phyloP scores from a whole-genome alignment of 495 filamentous ascomycete genomes.

The Hyaloscypha hepaticicola region DNA sequence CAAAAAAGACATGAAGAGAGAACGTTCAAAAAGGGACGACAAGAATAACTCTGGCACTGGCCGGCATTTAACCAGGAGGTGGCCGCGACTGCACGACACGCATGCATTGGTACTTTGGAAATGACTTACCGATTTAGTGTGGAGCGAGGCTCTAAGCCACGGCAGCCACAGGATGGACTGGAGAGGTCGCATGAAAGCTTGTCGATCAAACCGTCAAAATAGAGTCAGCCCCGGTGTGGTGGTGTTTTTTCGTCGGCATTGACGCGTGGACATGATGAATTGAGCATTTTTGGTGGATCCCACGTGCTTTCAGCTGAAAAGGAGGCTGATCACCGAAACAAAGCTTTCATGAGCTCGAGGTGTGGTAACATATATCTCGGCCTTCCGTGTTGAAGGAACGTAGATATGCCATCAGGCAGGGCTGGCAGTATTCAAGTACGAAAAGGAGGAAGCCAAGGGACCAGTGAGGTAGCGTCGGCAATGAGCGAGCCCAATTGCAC shows the following conservation, averaged over 20 bases:
- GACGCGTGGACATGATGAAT: slow-evolving; percentile 15
- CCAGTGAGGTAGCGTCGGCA: neutral
- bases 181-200: slow-evolving; percentile 9
- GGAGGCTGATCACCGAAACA: neutral
- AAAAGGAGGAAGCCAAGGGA: neutral
- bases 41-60: neutral
- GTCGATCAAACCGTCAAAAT: slow-evolving; percentile 15
- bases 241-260: slow-evolving; percentile 18
- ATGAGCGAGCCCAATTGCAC: neutral
- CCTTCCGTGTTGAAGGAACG: neutral
- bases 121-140: slow-evolving; percentile 11
- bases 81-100: slow-evolving; percentile 19
- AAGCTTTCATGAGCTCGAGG: neutral
- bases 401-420: neutral
- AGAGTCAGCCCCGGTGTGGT: neutral
- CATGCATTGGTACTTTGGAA: slow-evolving; percentile 12
- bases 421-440: neutral
- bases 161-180: neutral
- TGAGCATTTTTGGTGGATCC: neutral
- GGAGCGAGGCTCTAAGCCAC: slow-evolving; percentile 13
- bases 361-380: neutral
- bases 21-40: neutral
- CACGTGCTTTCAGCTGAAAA: neutral
- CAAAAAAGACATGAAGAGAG: neutral
- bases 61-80: neutral